Conservation (phyloP, 2,329 filamentous ascomycete species). For the Coniella vitis region DNA sequence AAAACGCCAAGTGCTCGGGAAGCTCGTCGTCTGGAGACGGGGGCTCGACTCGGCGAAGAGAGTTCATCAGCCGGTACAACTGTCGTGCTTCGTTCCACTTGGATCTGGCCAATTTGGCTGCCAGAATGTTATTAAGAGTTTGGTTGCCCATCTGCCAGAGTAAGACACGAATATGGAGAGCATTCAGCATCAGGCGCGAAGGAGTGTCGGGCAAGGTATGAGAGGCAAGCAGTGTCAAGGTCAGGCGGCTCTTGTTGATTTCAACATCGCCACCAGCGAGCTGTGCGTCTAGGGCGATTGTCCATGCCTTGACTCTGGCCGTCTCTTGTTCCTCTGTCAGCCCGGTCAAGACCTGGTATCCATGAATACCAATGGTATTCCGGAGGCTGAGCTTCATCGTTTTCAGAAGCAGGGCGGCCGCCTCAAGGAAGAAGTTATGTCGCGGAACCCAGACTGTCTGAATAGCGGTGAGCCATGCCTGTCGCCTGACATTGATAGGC, state of each 20-base stretch:
- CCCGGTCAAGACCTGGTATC: conserved; percentile 74
- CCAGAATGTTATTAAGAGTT: conserved; percentile 62
- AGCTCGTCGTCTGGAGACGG: conserved; percentile 52
- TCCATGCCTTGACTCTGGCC: conserved; percentile 85
- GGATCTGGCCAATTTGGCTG: conserved; percentile 64
- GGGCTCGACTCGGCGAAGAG: conserved; percentile 36
- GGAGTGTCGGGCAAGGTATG: conserved; percentile 81
- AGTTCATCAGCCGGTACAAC: conserved; percentile 45
- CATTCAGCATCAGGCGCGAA: conserved; percentile 79
- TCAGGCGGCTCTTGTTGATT: conserved; percentile 78
- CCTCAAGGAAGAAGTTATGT: conserved; percentile 80
- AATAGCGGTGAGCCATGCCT: conserved; percentile 88
- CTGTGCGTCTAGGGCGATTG: conserved; percentile 87
- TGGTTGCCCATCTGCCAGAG: conserved; percentile 69
- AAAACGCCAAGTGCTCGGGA: conserved; percentile 66
- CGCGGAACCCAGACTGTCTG: conserved; percentile 88
- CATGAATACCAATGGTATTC: conserved; percentile 67
- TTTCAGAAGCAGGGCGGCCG: conserved; percentile 72
- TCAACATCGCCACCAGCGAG: conserved; percentile 84
- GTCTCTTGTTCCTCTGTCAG: conserved; percentile 78
- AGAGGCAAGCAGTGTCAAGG: conserved; percentile 81
- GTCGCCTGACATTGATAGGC: conserved; percentile 75
- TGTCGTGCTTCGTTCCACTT: conserved; percentile 78
- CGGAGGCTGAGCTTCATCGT: conserved; percentile 74
- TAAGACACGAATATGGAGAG: conserved; percentile 82